Evolutionary conservation across 2,329 filamentous ascomycete genomes (phyloP).

Genomic region (Xylariaceae sp.): DNA sequence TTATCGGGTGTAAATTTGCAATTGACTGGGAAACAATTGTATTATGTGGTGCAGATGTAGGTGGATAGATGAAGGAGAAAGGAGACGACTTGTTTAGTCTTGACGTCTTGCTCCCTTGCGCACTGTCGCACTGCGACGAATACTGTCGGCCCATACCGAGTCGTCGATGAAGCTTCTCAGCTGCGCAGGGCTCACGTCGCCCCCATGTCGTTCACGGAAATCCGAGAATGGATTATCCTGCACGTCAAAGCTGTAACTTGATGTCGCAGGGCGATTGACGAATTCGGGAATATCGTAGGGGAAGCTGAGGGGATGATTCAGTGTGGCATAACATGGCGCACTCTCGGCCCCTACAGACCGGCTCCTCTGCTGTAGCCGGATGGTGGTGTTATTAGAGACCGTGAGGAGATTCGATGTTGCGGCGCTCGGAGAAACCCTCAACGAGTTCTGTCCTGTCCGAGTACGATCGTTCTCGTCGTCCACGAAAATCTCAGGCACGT

Average conservation of each 20-base stretch:
- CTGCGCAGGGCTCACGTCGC: conserved; percentile 66
- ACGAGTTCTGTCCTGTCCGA: conserved; percentile 24
- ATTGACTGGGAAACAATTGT: no score
- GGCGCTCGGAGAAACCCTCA: conserved; percentile 24
- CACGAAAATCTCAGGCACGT: conserved; percentile 84
- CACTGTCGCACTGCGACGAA: conserved; percentile 77
- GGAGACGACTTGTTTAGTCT: conserved; percentile 24
- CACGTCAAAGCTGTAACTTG: conserved; percentile 56
- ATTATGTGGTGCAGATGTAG: neutral
- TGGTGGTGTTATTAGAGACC: conserved; percentile 30
- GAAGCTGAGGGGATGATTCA: conserved; percentile 49
- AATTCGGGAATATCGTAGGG: conserved; percentile 44
- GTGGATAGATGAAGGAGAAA: conserved; percentile 9
- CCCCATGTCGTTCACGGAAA: conserved; percentile 56
- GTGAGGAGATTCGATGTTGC: conserved; percentile 33
- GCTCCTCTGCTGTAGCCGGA: conserved; percentile 36
- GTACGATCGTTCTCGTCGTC: conserved; percentile 62
- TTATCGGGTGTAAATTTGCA: no score
- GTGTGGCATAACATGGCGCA: conserved; percentile 39
- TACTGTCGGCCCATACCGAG: conserved; percentile 89
- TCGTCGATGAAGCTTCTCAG: conserved; percentile 82
- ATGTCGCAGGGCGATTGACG: conserved; percentile 41
- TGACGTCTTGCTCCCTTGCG: conserved; percentile 37
- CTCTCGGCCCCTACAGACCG: conserved; percentile 43
- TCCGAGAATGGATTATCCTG: conserved; percentile 39